These are phyloP conservation scores for Paramicrosporidium saccamoebae DNA, from an alignment of 371 early-diverging fungal species.

Conservation along the genomic window DNA sequence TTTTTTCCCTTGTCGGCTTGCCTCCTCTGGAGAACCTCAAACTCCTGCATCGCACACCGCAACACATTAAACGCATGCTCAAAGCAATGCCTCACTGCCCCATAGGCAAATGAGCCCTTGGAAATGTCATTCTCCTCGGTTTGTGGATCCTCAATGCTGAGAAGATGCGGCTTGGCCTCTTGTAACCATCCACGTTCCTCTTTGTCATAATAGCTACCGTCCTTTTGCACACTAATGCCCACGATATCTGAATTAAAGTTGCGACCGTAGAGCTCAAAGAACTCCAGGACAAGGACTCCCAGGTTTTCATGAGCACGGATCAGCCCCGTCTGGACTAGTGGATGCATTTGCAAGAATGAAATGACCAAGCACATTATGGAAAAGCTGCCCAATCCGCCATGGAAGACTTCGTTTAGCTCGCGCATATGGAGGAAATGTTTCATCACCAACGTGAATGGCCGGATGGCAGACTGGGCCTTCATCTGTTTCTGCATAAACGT, in stretches of 20 bases:
- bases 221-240: slow-evolving; percentile 20
- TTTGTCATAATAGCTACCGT: slow-evolving; percentile 20
- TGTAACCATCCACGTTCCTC: slow-evolving; percentile 4
- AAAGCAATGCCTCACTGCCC: slow-evolving; percentile 6
- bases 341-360: slow-evolving; percentile 68
- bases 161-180: slow-evolving; percentile 5
- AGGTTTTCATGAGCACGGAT: slow-evolving; percentile 40
- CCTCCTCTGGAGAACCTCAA: slow-evolving; percentile 1
- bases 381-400: slow-evolving; percentile 82
- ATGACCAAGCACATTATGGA: slow-evolving; percentile 44
- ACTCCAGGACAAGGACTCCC: slow-evolving; percentile 64
- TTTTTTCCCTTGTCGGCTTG: background rate
- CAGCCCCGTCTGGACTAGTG: slow-evolving; percentile 19
- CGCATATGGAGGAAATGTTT: slow-evolving; percentile 45
- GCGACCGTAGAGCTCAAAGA: slow-evolving; percentile 73
- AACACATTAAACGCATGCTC: slow-evolving; percentile 8
- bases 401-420: slow-evolving; percentile 50
- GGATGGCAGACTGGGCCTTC: slow-evolving; percentile 9
- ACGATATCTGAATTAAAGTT: slow-evolving; percentile 23
- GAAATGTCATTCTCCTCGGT: slow-evolving; percentile 19
- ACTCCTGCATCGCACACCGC: slow-evolving; percentile 6
- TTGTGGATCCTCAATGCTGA: slow-evolving; percentile 18
- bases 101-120: slow-evolving; percentile 9
- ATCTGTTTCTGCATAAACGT: slow-evolving; percentile 14
- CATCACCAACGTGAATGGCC: slow-evolving; percentile 27